phyloP scores from a whole-genome alignment of 1,284 basidiomycete species.

The Melanopsichium pennsylvanicum region DNA sequence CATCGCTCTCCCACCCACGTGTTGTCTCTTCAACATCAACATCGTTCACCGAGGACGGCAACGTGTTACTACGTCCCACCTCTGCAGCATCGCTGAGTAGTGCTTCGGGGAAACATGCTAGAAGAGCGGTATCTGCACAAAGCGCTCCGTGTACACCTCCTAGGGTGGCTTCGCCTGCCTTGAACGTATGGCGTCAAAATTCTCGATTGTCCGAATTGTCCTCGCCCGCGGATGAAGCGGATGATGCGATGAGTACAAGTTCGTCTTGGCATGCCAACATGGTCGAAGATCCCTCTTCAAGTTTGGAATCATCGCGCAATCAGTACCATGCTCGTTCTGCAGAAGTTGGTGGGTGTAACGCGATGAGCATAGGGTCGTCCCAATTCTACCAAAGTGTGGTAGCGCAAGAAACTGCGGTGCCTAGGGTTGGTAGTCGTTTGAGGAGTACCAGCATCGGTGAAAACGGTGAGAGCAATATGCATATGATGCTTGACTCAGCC shows the following conservation, averaged over 20 bases:
- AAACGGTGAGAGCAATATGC: too few relatives aligned
- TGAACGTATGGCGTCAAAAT: not conserved
- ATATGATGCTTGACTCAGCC: too few relatives aligned
- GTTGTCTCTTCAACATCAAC: too few relatives aligned
- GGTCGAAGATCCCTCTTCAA: conserved; percentile 16
- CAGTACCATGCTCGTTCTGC: too few relatives aligned
- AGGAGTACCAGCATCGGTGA: too few relatives aligned
- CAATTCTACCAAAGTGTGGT: not conserved
- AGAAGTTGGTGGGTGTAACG: too few relatives aligned
- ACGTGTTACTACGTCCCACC: not conserved
- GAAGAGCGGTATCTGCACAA: conserved; percentile 24
- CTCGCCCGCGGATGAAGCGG: conserved; percentile 1
- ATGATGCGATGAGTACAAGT: conserved; percentile 21
- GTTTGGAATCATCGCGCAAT: too few relatives aligned
- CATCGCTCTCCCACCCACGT: conserved; percentile 36
- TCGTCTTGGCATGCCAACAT: conserved; percentile 51
- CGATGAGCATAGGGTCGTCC: too few relatives aligned
- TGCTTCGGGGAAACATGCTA: not conserved
- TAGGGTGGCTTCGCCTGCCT: conserved; percentile 19
- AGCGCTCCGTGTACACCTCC: conserved; percentile 45
- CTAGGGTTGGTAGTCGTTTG: conserved; percentile 1
- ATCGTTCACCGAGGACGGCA: not conserved
- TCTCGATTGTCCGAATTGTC: not conserved
- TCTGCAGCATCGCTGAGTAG: not conserved
- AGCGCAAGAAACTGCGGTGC: not conserved